phyloP scores from a whole-genome alignment of 306 rosid species.

The Rosa rugosa region DNA sequence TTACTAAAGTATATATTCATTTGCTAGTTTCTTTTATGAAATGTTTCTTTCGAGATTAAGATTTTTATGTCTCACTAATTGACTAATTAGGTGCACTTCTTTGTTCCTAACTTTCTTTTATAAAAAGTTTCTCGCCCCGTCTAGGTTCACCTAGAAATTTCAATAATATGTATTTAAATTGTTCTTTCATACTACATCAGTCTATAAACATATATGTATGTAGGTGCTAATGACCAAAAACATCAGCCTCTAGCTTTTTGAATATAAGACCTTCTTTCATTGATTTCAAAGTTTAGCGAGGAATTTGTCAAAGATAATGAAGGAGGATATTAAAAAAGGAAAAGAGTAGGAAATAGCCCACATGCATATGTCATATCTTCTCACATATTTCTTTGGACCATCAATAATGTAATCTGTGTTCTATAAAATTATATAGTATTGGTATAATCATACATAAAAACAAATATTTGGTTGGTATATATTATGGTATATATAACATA shows the following conservation, averaged over 20 bases:
- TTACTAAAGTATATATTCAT: no score
- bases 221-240: background rate
- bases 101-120: no score
- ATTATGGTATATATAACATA: background rate
- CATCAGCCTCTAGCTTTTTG: background rate
- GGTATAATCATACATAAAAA: background rate
- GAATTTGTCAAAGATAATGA: background rate
- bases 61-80: no score
- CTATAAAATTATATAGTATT: background rate
- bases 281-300: background rate
- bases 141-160: no score
- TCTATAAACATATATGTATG: no score
- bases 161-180: no score
- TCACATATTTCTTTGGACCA: background rate
- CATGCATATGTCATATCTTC: background rate
- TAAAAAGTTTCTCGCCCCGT: no score
- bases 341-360: background rate
- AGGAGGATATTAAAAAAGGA: background rate
- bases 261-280: background rate
- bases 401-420: slow-evolving; percentile 2
- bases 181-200: background rate
- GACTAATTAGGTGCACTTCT: no score
- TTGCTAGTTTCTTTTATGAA: no score
- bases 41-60: no score
- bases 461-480: no score